These are phyloP conservation scores for Chamaecrista fasciculata DNA, from an alignment of 306 rosid genomes.

Conservation along the genomic window DNA sequence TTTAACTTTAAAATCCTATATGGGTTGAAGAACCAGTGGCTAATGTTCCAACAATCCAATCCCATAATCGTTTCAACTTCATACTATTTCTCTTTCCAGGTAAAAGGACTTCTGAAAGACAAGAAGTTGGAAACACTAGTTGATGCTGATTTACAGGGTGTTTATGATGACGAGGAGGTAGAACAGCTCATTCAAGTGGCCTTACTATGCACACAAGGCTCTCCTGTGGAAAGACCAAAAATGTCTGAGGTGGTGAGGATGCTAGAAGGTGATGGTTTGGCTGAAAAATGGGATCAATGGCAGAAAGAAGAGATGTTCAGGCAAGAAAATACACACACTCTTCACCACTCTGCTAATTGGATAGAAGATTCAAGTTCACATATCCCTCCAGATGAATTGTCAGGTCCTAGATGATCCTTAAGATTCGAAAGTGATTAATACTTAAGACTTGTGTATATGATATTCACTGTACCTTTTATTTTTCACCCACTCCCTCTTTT, in stretches of 20 bases:
- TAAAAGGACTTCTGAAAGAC: constrained; percentile 57
- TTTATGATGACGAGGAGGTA: constrained; percentile 47
- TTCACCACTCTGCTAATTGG: constrained; percentile 35
- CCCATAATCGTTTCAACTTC: not conserved
- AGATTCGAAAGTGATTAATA: constrained; percentile 9
- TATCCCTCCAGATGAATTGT: constrained; percentile 53
- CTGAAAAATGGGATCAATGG: constrained; percentile 74
- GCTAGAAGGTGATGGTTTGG: constrained; percentile 77
- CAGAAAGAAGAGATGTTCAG: constrained; percentile 52
- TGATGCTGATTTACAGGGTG: constrained; percentile 49
- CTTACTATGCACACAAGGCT: constrained; percentile 56
- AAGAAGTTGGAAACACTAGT: constrained; percentile 57
- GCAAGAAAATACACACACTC: constrained; percentile 35
- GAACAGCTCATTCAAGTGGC: constrained; percentile 71
- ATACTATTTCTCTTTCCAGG: constrained; percentile 32
- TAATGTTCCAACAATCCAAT: not conserved
- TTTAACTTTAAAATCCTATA: not conserved
- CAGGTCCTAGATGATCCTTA: constrained; percentile 59
- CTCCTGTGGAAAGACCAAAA: constrained; percentile 60
- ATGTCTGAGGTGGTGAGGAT: constrained; percentile 75
- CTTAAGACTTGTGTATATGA: constrained; percentile 33
- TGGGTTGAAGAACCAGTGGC: not conserved
- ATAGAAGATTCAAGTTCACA: constrained; percentile 48
- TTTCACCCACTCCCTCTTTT: not conserved
- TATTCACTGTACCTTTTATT: not conserved